Conservation (phyloP, 257 asterid genomes). For the Phtheirospermum japonicum region DNA sequence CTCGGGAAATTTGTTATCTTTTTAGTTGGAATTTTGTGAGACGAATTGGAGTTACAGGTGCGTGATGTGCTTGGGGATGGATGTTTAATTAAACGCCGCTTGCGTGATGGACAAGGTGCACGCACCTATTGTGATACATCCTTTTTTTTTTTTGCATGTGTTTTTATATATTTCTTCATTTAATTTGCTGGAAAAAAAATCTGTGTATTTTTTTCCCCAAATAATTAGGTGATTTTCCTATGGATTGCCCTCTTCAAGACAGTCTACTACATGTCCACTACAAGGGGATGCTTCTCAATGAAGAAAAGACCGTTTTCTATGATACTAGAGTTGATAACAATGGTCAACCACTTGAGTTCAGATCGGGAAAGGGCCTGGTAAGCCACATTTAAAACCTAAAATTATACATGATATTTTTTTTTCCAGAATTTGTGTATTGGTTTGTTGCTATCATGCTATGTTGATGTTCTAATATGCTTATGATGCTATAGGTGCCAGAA, state of each 20-base stretch:
- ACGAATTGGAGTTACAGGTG: constrained; percentile 50
- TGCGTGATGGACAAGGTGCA: constrained; percentile 88
- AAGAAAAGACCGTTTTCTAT: constrained; percentile 70
- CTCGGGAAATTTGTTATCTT: constrained; percentile 15
- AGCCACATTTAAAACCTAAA: constrained; percentile 37
- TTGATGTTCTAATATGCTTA: constrained; percentile 22
- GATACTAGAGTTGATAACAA: constrained; percentile 70
- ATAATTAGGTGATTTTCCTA: too few species aligned
- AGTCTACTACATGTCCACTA: too few species aligned
- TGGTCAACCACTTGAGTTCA: constrained; percentile 86
- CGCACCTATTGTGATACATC: neutral
- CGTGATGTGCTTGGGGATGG: too few species aligned
- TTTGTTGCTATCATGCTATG: constrained; percentile 16
- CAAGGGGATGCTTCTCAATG: constrained; percentile 87
- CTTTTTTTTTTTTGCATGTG: neutral
- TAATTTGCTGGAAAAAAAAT: too few species aligned
- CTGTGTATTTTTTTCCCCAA: too few species aligned
- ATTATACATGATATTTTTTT: constrained; percentile 7
- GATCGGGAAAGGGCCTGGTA: constrained; percentile 99
- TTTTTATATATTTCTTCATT: constrained; percentile 24
- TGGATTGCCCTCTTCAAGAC: too few species aligned
- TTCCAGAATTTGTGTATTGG: too few species aligned
- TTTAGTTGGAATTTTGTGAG: constrained; percentile 23
- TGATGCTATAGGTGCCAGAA: too few species aligned
- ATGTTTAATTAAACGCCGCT: constrained; percentile 83